These are phyloP conservation scores for Iberis pinnata DNA, from an alignment of 345 rosid species.

Conservation along the genomic window DNA sequence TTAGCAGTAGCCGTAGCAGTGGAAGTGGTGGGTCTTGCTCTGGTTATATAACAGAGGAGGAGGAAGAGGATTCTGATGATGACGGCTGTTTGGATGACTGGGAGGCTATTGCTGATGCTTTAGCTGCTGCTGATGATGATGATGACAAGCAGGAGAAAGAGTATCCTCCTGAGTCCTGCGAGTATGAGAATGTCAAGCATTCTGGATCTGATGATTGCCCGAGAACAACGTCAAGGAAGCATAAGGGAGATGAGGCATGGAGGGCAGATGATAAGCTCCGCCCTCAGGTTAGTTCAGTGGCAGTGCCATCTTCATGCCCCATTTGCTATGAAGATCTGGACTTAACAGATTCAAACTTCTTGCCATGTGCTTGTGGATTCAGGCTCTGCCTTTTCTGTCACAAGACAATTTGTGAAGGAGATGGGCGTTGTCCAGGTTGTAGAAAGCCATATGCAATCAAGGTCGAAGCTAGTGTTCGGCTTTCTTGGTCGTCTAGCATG, in stretches of 20 bases:
- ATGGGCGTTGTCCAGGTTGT: conserved; percentile 98
- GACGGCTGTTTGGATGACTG: conserved; percentile 87
- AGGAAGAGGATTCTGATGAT: conserved; percentile 49
- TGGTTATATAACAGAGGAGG: conserved; percentile 75
- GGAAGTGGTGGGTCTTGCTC: conserved; percentile 83
- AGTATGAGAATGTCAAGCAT: conserved; percentile 26
- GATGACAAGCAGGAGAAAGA: conserved; percentile 29
- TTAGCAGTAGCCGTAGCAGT: conserved; percentile 39
- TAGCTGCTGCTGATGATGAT: conserved; percentile 67
- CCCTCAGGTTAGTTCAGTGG: conserved; percentile 47
- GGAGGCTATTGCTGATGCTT: conserved; percentile 95
- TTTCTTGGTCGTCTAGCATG: conserved; percentile 82
- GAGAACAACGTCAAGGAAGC: conserved; percentile 27
- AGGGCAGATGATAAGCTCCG: conserved; percentile 69
- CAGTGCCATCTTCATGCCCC: conserved; percentile 49
- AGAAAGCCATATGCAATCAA: conserved; percentile 59
- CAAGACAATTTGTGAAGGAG: conserved; percentile 83
- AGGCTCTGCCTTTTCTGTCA: conserved; percentile 91
- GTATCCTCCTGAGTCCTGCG: conserved; percentile 14
- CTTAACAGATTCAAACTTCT: conserved; percentile 65
- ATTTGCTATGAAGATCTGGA: conserved; percentile 89
- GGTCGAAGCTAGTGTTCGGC: conserved; percentile 46
- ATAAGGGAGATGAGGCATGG: conserved; percentile 54
- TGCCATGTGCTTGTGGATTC: conserved; percentile 86
- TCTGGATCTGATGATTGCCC: conserved; percentile 28